These are phyloP conservation scores for Monosporozyma servazzii DNA, from an alignment of 805 yeast species.

Conservation along the genomic window DNA sequence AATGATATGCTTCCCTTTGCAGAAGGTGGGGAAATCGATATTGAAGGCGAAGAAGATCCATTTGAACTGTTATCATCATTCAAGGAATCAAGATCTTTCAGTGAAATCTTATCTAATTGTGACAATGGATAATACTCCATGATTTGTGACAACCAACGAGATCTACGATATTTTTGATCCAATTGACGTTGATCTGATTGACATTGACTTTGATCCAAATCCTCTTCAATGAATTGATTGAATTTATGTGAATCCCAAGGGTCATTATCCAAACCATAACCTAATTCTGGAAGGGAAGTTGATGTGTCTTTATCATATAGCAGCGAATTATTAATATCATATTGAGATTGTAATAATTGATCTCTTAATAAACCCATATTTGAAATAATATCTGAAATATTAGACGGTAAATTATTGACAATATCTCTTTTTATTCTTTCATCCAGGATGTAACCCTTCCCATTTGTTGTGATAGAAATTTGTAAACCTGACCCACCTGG, in stretches of 20 bases:
- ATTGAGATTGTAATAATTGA: conserved; percentile 25
- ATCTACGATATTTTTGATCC: conserved; percentile 31
- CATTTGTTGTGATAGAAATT: conserved; percentile 74
- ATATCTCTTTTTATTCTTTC: conserved; percentile 70
- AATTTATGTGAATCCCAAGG: conserved; percentile 49
- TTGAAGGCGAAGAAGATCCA: neutral
- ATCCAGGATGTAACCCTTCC: conserved; percentile 85
- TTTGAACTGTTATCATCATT: neutral
- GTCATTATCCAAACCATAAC: conserved; percentile 53
- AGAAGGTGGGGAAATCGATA: neutral
- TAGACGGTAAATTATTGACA: conserved; percentile 52
- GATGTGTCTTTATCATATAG: neutral
- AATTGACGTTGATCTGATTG: conserved; percentile 33
- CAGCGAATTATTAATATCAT: neutral
- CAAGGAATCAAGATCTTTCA: conserved; percentile 30
- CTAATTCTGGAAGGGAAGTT: conserved; percentile 13
- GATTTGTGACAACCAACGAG: conserved; percentile 81
- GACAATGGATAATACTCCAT: conserved; percentile 83
- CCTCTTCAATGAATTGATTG: conserved; percentile 55
- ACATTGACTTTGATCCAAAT: conserved; percentile 45
- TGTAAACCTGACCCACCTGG: conserved; percentile 56
- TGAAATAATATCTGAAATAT: conserved; percentile 59
- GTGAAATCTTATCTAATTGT: conserved; percentile 48
- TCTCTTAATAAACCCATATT: conserved; percentile 61
- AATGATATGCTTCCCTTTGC: conserved; percentile 54